phyloP scores from a whole-genome alignment of 2,329 filamentous ascomycete species.

The Pseudocercospora fijiensis region DNA sequence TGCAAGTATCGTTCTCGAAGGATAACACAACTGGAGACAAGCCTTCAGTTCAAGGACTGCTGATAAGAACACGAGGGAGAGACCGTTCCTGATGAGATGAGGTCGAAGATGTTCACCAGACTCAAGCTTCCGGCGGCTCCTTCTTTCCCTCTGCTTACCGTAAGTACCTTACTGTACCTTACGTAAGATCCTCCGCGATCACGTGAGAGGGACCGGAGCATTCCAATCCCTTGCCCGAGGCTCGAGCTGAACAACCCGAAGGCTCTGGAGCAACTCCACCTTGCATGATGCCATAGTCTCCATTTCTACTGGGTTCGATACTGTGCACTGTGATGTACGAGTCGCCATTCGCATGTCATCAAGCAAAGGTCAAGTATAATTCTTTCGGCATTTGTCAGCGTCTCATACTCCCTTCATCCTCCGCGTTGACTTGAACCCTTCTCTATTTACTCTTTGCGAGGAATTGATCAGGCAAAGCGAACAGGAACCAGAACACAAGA shows the following conservation, averaged over 20 bases:
- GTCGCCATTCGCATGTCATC: slow-evolving; percentile 11
- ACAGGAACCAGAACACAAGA: slow-evolving; percentile 10
- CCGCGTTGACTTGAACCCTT: not conserved
- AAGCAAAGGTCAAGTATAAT: slow-evolving; percentile 17
- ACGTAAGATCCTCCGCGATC: not conserved
- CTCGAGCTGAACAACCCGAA: not conserved
- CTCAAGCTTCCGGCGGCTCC: not conserved
- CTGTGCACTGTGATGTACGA: not conserved
- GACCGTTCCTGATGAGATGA: not conserved
- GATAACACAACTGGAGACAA: not conserved
- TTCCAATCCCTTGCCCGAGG: not conserved
- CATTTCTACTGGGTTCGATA: not conserved
- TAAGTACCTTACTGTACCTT: too few species aligned
- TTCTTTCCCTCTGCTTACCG: not conserved
- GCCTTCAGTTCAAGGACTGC: not conserved
- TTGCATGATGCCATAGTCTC: not conserved
- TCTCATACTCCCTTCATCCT: not conserved
- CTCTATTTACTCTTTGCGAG: not conserved
- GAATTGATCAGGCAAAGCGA: not conserved
- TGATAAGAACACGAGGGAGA: not conserved
- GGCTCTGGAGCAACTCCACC: not conserved
- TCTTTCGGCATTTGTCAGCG: slow-evolving; percentile 12
- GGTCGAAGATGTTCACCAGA: not conserved
- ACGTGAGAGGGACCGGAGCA: not conserved
- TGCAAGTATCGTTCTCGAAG: not conserved